Evolutionary conservation across 2,329 filamentous ascomycete species (phyloP).

Genomic region (Lojkania enalia): DNA sequence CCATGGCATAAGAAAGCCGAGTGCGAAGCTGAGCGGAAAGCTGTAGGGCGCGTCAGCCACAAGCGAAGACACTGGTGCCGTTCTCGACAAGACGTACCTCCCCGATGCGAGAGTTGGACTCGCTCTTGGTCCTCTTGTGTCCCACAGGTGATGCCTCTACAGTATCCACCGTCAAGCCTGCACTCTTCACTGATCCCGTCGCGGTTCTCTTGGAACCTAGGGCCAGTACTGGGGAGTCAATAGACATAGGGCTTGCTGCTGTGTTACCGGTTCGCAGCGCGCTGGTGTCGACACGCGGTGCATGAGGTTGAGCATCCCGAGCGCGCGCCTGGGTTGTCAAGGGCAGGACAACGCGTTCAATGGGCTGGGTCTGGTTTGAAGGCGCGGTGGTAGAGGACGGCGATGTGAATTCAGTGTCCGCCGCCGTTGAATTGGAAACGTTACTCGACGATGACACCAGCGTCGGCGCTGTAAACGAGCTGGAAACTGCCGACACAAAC

Average conservation of each 20-base stretch:
- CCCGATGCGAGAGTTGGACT: slow-evolving; percentile 68
- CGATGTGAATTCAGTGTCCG: slow-evolving; percentile 35
- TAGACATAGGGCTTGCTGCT: slow-evolving; percentile 46
- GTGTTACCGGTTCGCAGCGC: slow-evolving; percentile 33
- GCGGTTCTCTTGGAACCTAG: slow-evolving; percentile 73
- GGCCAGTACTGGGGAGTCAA: slow-evolving; percentile 43
- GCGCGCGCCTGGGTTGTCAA: slow-evolving; percentile 59
- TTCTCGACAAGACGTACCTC: slow-evolving; percentile 62
- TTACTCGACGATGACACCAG: slow-evolving; percentile 39
- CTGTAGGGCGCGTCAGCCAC: slow-evolving; percentile 50
- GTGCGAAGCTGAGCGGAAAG: slow-evolving; percentile 78
- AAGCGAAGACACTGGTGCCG: slow-evolving; percentile 10
- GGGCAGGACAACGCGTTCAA: slow-evolving; percentile 19
- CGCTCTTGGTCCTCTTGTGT: slow-evolving; percentile 73
- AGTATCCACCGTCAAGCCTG: slow-evolving; percentile 23
- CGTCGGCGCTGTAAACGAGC: slow-evolving; percentile 37
- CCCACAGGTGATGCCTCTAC: background rate
- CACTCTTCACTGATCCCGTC: slow-evolving; percentile 66
- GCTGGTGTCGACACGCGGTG: slow-evolving; percentile 32
- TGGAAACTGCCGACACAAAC: slow-evolving; percentile 36
- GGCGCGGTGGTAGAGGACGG: slow-evolving; percentile 30
- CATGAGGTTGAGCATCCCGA: slow-evolving; percentile 21
- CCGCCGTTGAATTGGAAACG: slow-evolving; percentile 34
- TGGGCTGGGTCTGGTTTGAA: slow-evolving; percentile 50
- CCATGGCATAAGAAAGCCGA: slow-evolving; percentile 87